Evolutionary conservation across 1,284 basidiomycete species (phyloP).

Genomic region (Entoloma clypeatum): DNA sequence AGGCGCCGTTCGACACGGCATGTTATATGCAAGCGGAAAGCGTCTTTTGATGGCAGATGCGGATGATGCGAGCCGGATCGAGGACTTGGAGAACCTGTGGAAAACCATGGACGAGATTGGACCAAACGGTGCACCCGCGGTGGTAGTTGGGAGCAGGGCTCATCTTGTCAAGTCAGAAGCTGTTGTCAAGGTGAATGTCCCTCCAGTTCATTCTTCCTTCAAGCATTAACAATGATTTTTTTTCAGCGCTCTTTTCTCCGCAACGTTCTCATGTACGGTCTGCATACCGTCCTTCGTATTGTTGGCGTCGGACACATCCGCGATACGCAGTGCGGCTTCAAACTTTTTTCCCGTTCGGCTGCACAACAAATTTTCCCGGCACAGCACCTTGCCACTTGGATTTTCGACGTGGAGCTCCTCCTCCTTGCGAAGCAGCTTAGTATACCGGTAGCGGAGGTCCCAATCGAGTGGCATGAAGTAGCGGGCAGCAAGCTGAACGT

Average conservation of each 20-base stretch:
- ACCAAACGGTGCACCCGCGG: conserved; percentile 47
- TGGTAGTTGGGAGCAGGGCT: conserved; percentile 85
- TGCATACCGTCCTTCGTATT: conserved; percentile 81
- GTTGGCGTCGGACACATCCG: conserved; percentile 85
- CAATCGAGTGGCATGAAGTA: conserved; percentile 90
- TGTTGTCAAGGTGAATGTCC: conserved; percentile 78
- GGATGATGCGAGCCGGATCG: conserved; percentile 86
- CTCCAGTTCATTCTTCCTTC: conserved; percentile 3
- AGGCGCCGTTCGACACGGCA: conserved; percentile 87
- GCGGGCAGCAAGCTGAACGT: conserved; percentile 89
- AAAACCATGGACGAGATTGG: conserved; percentile 63
- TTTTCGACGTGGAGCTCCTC: conserved; percentile 94
- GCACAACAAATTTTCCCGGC: conserved; percentile 80
- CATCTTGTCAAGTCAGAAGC: conserved; percentile 89
- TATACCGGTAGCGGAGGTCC: conserved; percentile 81
- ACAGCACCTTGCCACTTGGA: conserved; percentile 85
- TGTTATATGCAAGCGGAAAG: conserved; percentile 74
- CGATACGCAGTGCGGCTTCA: conserved; percentile 97
- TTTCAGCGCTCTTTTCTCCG: conserved; percentile 78
- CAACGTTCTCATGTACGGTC: conserved; percentile 89
- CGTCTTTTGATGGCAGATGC: conserved; percentile 91
- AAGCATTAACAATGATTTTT: neutral
- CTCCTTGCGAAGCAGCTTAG: conserved; percentile 75
- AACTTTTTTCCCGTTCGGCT: conserved; percentile 81
- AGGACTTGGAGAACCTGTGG: conserved; percentile 76